Conservation (phyloP, 192 early-diverging fungal genomes). For the Backusella psychrophila region DNA sequence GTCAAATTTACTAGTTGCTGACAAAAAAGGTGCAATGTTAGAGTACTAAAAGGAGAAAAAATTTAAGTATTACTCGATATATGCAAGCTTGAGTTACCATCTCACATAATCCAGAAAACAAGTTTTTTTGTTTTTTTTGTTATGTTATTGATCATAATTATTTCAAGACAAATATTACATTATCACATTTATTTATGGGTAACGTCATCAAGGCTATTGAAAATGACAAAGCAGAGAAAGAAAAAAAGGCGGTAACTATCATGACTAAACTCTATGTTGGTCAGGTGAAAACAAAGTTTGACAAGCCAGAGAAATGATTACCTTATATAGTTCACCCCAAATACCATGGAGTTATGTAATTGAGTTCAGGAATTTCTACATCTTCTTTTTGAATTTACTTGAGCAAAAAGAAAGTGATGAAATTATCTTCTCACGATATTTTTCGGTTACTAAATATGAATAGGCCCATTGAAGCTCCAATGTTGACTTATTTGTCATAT, state of each 20-base stretch:
- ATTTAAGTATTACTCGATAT: constrained; percentile 2
- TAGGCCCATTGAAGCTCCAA: background rate
- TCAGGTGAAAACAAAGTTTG: background rate
- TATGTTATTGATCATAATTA: background rate
- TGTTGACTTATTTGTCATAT: constrained; percentile 6
- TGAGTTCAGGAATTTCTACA: background rate
- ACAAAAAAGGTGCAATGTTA: constrained; percentile 4
- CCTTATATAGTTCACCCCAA: background rate
- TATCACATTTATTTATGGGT: background rate
- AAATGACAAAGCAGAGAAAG: background rate
- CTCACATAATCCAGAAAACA: constrained; percentile 2
- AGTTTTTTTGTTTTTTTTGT: background rate
- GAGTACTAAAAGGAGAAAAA: constrained; percentile 6
- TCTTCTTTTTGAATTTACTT: background rate
- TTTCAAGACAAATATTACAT: background rate
- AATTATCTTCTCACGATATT: background rate
- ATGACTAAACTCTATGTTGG: background rate
- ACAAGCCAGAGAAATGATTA: background rate
- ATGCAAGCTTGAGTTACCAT: background rate
- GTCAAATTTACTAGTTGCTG: constrained; percentile 2
- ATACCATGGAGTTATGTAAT: background rate
- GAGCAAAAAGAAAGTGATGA: background rate
- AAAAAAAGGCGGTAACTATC: background rate
- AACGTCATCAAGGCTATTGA: background rate
- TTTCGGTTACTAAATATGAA: background rate